These are phyloP conservation scores for Gamarada debralockiae DNA, from an alignment of 495 filamentous ascomycete genomes.

Conservation along the genomic window DNA sequence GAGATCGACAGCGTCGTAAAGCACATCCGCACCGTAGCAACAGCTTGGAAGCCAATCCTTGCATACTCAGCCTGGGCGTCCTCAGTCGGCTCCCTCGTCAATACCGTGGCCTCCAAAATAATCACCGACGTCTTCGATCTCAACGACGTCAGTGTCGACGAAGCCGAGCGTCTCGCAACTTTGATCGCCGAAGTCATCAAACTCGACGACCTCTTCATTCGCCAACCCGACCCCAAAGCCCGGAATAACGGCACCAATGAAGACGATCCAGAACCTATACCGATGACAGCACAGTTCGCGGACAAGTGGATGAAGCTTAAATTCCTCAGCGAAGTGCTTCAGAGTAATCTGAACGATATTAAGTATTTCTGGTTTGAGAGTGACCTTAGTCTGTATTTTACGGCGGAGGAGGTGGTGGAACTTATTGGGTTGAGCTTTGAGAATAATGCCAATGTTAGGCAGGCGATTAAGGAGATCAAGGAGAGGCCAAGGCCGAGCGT, in stretches of 20 bases:
- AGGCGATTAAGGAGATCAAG: conserved; percentile 76
- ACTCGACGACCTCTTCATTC: conserved; percentile 73
- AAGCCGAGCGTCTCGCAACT: conserved; percentile 72
- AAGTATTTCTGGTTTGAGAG: conserved; percentile 84
- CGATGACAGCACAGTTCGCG: conserved; percentile 75
- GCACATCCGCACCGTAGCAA: conserved; percentile 63
- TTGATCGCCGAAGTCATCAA: conserved; percentile 68
- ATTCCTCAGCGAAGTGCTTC: conserved; percentile 82
- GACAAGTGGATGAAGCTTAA: conserved; percentile 85
- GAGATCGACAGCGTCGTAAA: conserved; percentile 66
- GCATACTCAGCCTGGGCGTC: conserved; percentile 80
- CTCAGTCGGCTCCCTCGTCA: conserved; percentile 75
- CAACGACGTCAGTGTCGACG: conserved; percentile 77
- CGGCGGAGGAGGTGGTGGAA: conserved; percentile 79
- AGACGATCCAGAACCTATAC: conserved; percentile 30
- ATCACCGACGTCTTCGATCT: conserved; percentile 85
- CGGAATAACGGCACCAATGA: conserved; percentile 12
- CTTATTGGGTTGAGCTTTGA: conserved; percentile 87
- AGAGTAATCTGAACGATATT: conserved; percentile 86
- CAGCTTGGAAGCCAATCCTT: conserved; percentile 75
- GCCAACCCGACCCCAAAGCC: conserved; percentile 31
- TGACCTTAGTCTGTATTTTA: conserved; percentile 79
- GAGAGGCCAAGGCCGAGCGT: conserved; percentile 16
- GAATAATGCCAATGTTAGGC: conserved; percentile 73
- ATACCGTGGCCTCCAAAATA: conserved; percentile 75